Conservation (phyloP, 495 filamentous ascomycete species). For the Hyaloscypha bicolor region DNA sequence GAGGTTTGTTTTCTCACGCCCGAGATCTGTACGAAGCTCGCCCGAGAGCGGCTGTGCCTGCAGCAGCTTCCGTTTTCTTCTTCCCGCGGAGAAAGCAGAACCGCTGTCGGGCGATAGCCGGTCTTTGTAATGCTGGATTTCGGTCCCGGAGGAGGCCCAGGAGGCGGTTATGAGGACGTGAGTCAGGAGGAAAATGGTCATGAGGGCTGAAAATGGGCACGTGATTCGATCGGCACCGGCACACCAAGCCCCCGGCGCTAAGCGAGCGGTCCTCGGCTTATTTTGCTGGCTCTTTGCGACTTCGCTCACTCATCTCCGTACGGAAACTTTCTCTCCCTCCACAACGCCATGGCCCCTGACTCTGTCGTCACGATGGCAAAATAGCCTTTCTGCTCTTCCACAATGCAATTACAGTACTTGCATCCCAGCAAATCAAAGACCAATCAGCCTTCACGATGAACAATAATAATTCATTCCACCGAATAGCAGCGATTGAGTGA, state of each 20-base stretch:
- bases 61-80: background rate
- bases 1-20: background rate
- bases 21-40: background rate
- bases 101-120: background rate
- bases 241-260: background rate
- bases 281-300: background rate
- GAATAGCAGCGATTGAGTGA: constrained; percentile 2
- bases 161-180: background rate
- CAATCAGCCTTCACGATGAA: background rate
- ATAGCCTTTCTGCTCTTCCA: background rate
- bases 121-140: no score
- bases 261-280: background rate
- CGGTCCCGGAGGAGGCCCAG: no score
- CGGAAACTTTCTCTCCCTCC: background rate
- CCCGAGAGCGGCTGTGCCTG: background rate
- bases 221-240: background rate
- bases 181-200: background rate
- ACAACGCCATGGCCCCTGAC: background rate
- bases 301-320: background rate
- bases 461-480: background rate
- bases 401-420: background rate
- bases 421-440: background rate
- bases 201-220: background rate
- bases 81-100: background rate
- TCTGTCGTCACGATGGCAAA: constrained; percentile 7